Evolutionary conservation across 1,139 yeast species (phyloP).

Genomic region (Williopsis jadinii): DNA sequence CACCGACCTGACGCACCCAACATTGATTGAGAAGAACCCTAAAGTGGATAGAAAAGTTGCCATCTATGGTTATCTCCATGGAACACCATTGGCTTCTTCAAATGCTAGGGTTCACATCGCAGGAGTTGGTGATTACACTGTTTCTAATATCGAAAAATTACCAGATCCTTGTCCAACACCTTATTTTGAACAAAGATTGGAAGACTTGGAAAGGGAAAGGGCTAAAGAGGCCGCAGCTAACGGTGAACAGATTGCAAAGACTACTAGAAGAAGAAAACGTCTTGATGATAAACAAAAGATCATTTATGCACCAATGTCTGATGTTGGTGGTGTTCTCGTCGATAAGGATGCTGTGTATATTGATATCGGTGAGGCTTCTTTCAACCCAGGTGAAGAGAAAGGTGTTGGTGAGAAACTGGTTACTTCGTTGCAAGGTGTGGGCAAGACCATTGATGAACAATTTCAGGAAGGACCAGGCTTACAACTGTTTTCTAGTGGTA

Average conservation of each 20-base stretch:
- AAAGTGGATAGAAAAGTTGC: slow-evolving; percentile 89
- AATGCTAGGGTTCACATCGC: slow-evolving; percentile 87
- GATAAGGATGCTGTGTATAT: slow-evolving; percentile 97
- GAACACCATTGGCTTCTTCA: slow-evolving; percentile 71
- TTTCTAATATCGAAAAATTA: slow-evolving; percentile 71
- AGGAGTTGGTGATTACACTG: slow-evolving; percentile 87
- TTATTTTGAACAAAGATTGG: slow-evolving; percentile 75
- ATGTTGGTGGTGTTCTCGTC: slow-evolving; percentile 94
- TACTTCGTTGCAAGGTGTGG: slow-evolving; percentile 68
- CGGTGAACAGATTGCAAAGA: slow-evolving; percentile 48
- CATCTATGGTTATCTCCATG: slow-evolving; percentile 89
- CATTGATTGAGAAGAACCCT: slow-evolving; percentile 65
- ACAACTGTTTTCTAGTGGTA: slow-evolving; percentile 59
- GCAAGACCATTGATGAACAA: slow-evolving; percentile 55
- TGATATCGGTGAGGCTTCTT: slow-evolving; percentile 64
- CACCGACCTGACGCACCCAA: slow-evolving; percentile 95
- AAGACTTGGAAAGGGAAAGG: slow-evolving; percentile 67
- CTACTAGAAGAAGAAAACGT: slow-evolving; percentile 72
- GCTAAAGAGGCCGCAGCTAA: slow-evolving; percentile 53
- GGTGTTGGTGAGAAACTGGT: slow-evolving; percentile 83
- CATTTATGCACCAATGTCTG: slow-evolving; percentile 98
- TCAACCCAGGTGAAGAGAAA: slow-evolving; percentile 61
- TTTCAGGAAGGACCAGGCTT: slow-evolving; percentile 62
- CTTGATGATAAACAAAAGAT: slow-evolving; percentile 91
- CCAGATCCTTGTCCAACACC: slow-evolving; percentile 99